Percentiles rank a stretch among this genome's conserved stretches.
phyloP scores from a whole-genome alignment of 208 protist genomes.

The Leishmania martiniquensis region DNA sequence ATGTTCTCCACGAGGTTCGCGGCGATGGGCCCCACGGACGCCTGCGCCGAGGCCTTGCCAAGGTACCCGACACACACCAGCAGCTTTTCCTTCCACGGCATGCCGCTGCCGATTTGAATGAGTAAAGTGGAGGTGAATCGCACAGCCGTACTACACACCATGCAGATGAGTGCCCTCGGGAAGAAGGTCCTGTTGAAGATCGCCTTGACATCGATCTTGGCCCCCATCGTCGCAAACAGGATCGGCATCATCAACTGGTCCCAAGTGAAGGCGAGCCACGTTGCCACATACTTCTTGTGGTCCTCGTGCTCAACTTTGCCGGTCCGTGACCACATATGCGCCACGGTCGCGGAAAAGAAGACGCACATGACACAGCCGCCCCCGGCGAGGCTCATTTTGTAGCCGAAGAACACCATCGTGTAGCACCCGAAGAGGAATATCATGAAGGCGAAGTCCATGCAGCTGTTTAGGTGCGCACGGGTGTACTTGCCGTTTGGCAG shows the following conservation, averaged over 20 bases:
- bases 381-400: conserved; percentile 59
- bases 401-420: conserved; percentile 74
- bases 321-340: conserved; percentile 66
- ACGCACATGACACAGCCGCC: conserved; percentile 79
- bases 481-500: conserved; percentile 70
- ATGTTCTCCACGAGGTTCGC: conserved; percentile 50
- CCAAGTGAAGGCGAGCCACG: conserved; percentile 70
- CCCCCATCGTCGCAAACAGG: conserved; percentile 76
- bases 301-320: conserved; percentile 52
- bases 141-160: conserved; percentile 59
- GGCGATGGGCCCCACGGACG: conserved; percentile 70
- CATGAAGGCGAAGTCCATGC: conserved; percentile 56
- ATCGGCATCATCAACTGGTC: conserved; percentile 75
- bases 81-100: conserved; percentile 57
- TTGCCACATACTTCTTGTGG: conserved; percentile 72
- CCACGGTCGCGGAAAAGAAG: conserved; percentile 71
- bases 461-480: conserved; percentile 58
- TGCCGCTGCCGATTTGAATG: conserved; percentile 54
- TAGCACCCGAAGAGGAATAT: conserved; percentile 57
- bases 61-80: conserved; percentile 75
- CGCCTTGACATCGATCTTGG: conserved; percentile 59
- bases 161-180: conserved; percentile 65
- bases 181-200: conserved; percentile 78
- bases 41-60: conserved; percentile 79
- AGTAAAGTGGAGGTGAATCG: conserved; percentile 57